phyloP scores from a whole-genome alignment of 78 protist genomes.

The Dictyostelium capitatum region DNA sequence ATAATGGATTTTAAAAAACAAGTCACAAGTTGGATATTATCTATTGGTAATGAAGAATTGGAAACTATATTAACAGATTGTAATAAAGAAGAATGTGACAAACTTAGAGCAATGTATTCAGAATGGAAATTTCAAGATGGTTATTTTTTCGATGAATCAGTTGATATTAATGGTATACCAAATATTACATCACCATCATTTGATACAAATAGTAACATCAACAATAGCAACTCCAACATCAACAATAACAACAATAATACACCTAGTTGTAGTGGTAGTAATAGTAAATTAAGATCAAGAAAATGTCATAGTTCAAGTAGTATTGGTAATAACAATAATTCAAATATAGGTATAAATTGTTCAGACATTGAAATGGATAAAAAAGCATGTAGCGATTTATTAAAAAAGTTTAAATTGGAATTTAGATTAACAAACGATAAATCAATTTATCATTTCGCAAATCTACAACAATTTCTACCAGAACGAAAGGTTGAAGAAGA shows the following conservation, averaged over 20 bases:
- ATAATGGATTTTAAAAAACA: slow-evolving; percentile 52
- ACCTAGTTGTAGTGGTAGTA: background rate
- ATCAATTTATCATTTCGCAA: slow-evolving; percentile 21
- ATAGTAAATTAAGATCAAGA: slow-evolving; percentile 5
- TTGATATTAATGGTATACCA: slow-evolving; percentile 32
- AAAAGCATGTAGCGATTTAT: background rate
- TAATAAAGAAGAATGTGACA: slow-evolving; percentile 71
- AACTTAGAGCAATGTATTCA: slow-evolving; percentile 53
- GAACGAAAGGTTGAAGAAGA: slow-evolving; percentile 30
- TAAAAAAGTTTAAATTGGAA: slow-evolving; percentile 25
- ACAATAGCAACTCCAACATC: background rate
- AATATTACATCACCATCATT: background rate
- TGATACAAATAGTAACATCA: background rate
- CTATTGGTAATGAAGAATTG: slow-evolving; percentile 55
- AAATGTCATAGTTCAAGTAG: slow-evolving; percentile 1
- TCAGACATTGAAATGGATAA: slow-evolving; percentile 18
- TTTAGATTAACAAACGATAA: slow-evolving; percentile 22
- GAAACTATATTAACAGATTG: slow-evolving; percentile 56
- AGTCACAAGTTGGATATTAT: slow-evolving; percentile 38
- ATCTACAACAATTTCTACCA: slow-evolving; percentile 25
- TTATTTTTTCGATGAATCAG: slow-evolving; percentile 63
- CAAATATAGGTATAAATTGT: background rate
- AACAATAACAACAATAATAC: background rate
- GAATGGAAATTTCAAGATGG: slow-evolving; percentile 63
- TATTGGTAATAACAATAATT: background rate